These are phyloP conservation scores for Bretschneidera sinensis DNA, from an alignment of 345 rosid genomes.

Conservation along the genomic window DNA sequence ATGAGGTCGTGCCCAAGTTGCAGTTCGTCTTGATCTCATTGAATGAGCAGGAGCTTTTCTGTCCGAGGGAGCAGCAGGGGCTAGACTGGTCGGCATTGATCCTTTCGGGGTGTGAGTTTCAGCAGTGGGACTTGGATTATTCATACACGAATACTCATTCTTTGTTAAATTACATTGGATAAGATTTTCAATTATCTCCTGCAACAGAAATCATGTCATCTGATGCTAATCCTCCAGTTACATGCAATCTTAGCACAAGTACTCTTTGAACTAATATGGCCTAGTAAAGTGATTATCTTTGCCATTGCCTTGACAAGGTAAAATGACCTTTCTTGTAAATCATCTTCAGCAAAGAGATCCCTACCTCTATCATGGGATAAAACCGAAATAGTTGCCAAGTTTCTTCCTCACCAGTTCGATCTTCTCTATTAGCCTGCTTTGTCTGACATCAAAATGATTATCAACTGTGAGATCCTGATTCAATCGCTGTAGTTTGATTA, in stretches of 20 bases:
- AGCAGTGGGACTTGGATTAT: conserved; percentile 29
- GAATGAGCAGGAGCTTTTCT: conserved; percentile 72
- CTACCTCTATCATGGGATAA: conserved; percentile 89
- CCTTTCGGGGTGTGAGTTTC: conserved; percentile 27
- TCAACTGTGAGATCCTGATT: conserved; percentile 8
- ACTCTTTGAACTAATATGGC: background rate
- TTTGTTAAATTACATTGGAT: conserved; percentile 64
- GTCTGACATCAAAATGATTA: conserved; percentile 39
- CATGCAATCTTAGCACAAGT: background rate
- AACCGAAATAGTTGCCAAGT: conserved; percentile 87
- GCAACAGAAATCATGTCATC: conserved; percentile 19
- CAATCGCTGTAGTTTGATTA: background rate
- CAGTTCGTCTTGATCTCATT: conserved; percentile 81
- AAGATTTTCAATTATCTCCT: conserved; percentile 80
- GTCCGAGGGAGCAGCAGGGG: conserved; percentile 42
- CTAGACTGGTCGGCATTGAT: conserved; percentile 34
- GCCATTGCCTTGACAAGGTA: background rate
- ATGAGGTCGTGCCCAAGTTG: conserved; percentile 68
- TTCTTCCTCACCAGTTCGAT: conserved; percentile 83
- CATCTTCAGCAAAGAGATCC: background rate
- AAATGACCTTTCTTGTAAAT: background rate
- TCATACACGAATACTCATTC: conserved; percentile 56
- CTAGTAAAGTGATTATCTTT: background rate
- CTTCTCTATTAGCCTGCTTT: conserved; percentile 77
- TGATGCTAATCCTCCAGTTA: conserved; percentile 1